Evolutionary conservation across 257 asterid species (phyloP), one percentile per base, ranked within the genome.

Genomic region (Henckelia pumila): DNA sequence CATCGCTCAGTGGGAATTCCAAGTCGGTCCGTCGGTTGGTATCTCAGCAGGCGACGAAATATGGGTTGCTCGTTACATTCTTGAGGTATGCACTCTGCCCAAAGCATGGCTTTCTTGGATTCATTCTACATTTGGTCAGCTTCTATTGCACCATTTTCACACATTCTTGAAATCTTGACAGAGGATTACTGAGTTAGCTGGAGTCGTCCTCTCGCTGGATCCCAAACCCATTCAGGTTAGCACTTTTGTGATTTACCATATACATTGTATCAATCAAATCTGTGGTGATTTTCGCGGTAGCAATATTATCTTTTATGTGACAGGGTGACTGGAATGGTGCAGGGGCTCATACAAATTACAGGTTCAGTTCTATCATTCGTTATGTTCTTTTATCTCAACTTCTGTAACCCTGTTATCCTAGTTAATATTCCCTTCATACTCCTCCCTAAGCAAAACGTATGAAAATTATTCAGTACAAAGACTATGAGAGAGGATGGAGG

Each of bases 171-270:
- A 72, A 17, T 59, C 1, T 37, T 58, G 49, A 71, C 93, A 89
- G 96, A 83, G 96, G 91, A 87, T 89, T 20, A 75, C 96, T 1
- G 96, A 89, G 79, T 80, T 85, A 8, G 92, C 96, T 0, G 96
- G 93, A 17, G 92, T 85, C 0, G 85, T 82, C 1, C 72, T 87
- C 19, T 83, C 95, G 0, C 82, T 89, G 20, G 95, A 89, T 63
- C 96, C 96, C 2, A 89, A 89, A 80, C 95, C 96, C 23, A 85
- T 89, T 66, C 71, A 35, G 82, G 94, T 86, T 35, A 63, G 83
- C 58, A 63, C 61, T 20, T 40, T 58, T 26, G 22, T 23, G 25
- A 22, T 35, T 23, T 26, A 11, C 58, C 55, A 4, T 63, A 21
- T 17, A 17, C 47, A 20, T 14, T 0, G 14, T 56, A 50, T 0